Conservation (phyloP, 1,284 basidiomycete species). For the Xerocomus amazonicus region DNA sequence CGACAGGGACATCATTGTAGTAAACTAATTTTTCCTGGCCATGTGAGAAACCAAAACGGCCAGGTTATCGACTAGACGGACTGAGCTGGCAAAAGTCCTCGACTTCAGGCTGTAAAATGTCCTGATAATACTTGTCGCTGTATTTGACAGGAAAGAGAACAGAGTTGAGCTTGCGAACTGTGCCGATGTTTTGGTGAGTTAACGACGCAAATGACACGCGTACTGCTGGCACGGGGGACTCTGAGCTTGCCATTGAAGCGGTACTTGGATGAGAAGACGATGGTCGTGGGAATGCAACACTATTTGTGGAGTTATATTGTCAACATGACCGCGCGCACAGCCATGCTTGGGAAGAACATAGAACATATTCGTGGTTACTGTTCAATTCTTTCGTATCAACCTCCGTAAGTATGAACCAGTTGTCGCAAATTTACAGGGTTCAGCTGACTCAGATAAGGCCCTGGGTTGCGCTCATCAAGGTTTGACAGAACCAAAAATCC, state of each 20-base stretch:
- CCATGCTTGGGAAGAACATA: slow-evolving; percentile 13
- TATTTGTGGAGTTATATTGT: slow-evolving; percentile 1
- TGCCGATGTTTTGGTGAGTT: slow-evolving; percentile 77
- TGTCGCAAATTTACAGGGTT: slow-evolving; percentile 25
- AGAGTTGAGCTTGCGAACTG: slow-evolving; percentile 75
- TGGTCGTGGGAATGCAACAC: slow-evolving; percentile 24
- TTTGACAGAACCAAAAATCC: slow-evolving; percentile 29
- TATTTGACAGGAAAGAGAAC: slow-evolving; percentile 81
- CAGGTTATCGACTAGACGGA: slow-evolving; percentile 31
- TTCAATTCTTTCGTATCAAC: slow-evolving; percentile 24
- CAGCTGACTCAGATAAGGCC: slow-evolving; percentile 17
- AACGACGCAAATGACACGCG: slow-evolving; percentile 69
- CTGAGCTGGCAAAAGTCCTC: slow-evolving; percentile 81
- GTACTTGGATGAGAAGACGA: slow-evolving; percentile 10
- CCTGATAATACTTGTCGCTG: slow-evolving; percentile 76
- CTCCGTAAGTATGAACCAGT: slow-evolving; percentile 25
- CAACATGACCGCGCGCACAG: slow-evolving; percentile 4
- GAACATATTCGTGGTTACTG: slow-evolving; percentile 14
- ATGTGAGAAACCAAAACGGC: slow-evolving; percentile 23
- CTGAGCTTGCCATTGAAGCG: slow-evolving; percentile 22
- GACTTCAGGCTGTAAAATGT: slow-evolving; percentile 64
- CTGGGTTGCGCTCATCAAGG: slow-evolving; percentile 21
- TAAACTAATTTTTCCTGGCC: slow-evolving; percentile 52
- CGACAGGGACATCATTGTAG: slow-evolving; percentile 82
- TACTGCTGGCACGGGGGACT: slow-evolving; percentile 28